Evolutionary conservation across 805 yeast genomes (phyloP).

Genomic region (Blastobotrys americana): DNA sequence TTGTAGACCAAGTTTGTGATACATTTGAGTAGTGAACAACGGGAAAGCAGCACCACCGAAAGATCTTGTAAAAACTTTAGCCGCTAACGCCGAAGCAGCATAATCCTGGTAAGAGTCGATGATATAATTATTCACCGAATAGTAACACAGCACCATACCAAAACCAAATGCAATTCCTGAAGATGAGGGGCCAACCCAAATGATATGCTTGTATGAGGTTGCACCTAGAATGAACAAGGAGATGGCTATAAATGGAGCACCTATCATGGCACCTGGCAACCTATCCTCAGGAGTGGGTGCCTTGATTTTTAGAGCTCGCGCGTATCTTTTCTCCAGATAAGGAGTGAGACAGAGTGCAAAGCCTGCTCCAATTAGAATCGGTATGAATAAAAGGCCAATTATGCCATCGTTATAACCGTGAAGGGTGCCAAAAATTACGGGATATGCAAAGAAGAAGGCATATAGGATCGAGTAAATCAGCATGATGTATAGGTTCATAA

Average conservation of each 20-base stretch:
- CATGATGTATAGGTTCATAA: conserved; percentile 80
- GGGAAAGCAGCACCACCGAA: conserved; percentile 57
- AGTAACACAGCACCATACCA: conserved; percentile 50
- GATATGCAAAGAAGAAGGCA: conserved; percentile 93
- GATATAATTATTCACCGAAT: conserved; percentile 65
- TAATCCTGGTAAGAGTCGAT: conserved; percentile 75
- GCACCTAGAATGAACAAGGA: conserved; percentile 58
- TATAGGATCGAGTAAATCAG: conserved; percentile 83
- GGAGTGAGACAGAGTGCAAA: conserved; percentile 73
- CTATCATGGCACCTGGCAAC: conserved; percentile 44
- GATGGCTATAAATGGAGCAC: conserved; percentile 39
- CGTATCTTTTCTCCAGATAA: conserved; percentile 56
- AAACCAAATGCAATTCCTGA: conserved; percentile 48
- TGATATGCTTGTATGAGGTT: conserved; percentile 41
- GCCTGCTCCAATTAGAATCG: conserved; percentile 80
- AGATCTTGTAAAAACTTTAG: conserved; percentile 53
- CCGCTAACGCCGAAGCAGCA: conserved; percentile 52
- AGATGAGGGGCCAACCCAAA: conserved; percentile 50
- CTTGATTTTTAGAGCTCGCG: conserved; percentile 38
- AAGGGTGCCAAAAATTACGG: conserved; percentile 66
- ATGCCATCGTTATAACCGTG: conserved; percentile 72
- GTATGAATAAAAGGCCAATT: conserved; percentile 83
- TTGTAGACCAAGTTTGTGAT: conserved; percentile 40
- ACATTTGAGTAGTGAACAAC: conserved; percentile 50
- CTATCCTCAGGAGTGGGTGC: conserved; percentile 51